These are phyloP conservation scores for Sporobolomyces pararoseus DNA, from an alignment of 768 basidiomycete genomes.

Conservation along the genomic window DNA sequence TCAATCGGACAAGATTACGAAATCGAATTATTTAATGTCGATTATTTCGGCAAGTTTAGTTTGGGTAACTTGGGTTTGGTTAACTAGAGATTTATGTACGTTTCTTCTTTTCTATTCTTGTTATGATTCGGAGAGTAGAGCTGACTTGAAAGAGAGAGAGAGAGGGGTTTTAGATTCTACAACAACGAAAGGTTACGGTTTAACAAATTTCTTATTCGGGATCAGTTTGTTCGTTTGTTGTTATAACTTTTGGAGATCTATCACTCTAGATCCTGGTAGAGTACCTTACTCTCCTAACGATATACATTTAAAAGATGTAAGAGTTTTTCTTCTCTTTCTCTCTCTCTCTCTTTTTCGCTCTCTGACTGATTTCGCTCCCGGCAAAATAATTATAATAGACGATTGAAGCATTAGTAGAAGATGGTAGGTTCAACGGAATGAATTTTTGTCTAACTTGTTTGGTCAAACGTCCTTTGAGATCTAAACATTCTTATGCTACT, in stretches of 20 bases:
- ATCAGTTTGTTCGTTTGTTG: constrained; percentile 66
- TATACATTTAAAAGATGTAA: constrained; percentile 82
- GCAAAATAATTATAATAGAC: too few species aligned
- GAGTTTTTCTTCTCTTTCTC: constrained; percentile 45
- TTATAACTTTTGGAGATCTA: constrained; percentile 86
- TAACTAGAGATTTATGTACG: constrained; percentile 69
- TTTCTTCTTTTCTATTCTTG: constrained; percentile 49
- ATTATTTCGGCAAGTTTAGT: constrained; percentile 80
- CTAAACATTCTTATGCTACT: constrained; percentile 91
- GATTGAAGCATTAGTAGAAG: constrained; percentile 83
- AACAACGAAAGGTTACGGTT: background rate
- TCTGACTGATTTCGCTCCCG: background rate
- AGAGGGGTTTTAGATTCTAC: too few species aligned
- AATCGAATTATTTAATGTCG: constrained; percentile 87
- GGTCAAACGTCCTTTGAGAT: constrained; percentile 84
- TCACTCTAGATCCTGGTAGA: constrained; percentile 82
- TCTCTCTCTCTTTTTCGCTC: background rate
- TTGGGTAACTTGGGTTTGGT: constrained; percentile 82
- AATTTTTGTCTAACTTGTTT: constrained; percentile 96
- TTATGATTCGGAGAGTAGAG: background rate
- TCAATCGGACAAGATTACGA: constrained; percentile 72
- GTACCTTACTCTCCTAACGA: constrained; percentile 77
- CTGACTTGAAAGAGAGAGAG: background rate
- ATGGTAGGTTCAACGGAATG: constrained; percentile 85
- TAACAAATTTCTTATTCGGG: constrained; percentile 68